Evolutionary conservation across 2,329 filamentous ascomycete genomes (phyloP), one percentile per base, ranked within the genome.

Genomic region (Madurella fahalii): DNA sequence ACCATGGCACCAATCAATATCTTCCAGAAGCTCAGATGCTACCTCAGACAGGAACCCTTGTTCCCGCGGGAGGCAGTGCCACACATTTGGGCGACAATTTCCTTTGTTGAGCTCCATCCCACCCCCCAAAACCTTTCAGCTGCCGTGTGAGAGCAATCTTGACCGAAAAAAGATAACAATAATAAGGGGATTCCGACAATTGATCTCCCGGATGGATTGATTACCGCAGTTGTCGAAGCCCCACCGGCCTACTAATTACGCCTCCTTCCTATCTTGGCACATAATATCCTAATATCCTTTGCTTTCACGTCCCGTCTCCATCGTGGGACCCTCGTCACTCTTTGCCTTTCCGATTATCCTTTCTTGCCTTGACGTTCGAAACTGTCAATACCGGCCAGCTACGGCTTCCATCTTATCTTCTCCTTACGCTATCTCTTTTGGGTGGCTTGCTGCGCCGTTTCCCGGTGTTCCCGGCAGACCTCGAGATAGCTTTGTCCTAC

Each of bases 11-110:
- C 58, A 62, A 62, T 58, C 54, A 60, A 53, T 44, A 52, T 46
- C 54, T 60, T 58, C 56, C 54, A 59, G 56, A 60, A 60, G 40
- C 42, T 32, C 37, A 39, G 52, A 58, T 60, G 56, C 37, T 51
- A 61, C 58, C 54, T 47, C 53, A 50, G 41, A 13, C 40, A 44
- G 34, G 13, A 42, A 49, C 43, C 50, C 54, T 47, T 54, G 50
- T 31, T 17, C 20, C 37, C 48, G 45, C 40, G 41, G 53, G 49
- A 53, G 53, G 54, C 54, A 55, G 43, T 59, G 57, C 54, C 20
- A 42, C 51, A 16, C 43, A 9, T 4, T 34, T 3, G 25, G 25
- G 25, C 42, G 25, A 37, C 30, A 34, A 25, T 16, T 43, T 32
- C 45, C 50, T 58, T 55, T 43, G 40, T 49, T 31, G 46, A n/a